Percentiles rank a stretch among this genome's conserved stretches.
Evolutionary conservation across 2,329 filamentous ascomycete genomes (phyloP).

Genomic region (Curvularia verruculosa): DNA sequence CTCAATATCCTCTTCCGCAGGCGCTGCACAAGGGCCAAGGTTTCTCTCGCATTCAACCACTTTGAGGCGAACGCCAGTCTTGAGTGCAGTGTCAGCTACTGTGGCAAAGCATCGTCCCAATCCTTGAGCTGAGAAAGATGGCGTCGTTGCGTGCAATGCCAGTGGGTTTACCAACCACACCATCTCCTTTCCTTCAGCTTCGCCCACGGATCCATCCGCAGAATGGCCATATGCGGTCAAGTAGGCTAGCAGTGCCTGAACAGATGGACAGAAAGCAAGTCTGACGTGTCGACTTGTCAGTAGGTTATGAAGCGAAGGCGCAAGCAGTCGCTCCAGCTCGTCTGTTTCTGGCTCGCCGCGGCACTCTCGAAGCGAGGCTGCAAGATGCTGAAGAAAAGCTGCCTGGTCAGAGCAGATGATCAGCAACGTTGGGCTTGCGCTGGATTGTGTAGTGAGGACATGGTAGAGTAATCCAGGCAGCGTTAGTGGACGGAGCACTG

Average conservation of each 20-base stretch:
- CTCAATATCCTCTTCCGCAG: conserved; percentile 61
- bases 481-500: conserved; percentile 49
- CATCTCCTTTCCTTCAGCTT: conserved; percentile 22
- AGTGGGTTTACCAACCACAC: conserved; percentile 71
- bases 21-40: conserved; percentile 51
- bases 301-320: conserved; percentile 71
- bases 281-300: conserved; percentile 71
- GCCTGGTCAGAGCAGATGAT: conserved; percentile 71
- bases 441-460: conserved; percentile 59
- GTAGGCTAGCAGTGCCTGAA: conserved; percentile 78
- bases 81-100: conserved; percentile 65
- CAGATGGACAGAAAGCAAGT: conserved; percentile 74
- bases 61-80: conserved; percentile 45
- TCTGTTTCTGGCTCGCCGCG: conserved; percentile 15
- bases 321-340: conserved; percentile 55
- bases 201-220: conserved; percentile 13
- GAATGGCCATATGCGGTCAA: conserved; percentile 58
- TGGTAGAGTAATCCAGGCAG: conserved; percentile 64
- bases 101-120: conserved; percentile 67
- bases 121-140: conserved; percentile 78
- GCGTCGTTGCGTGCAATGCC: conserved; percentile 68
- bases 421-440: conserved; percentile 67
- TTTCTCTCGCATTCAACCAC: conserved; percentile 49
- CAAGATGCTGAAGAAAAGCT: conserved; percentile 68
- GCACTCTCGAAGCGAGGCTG: conserved; percentile 53